phyloP scores from a whole-genome alignment of 768 basidiomycete species.

The Panellus pusillus region DNA sequence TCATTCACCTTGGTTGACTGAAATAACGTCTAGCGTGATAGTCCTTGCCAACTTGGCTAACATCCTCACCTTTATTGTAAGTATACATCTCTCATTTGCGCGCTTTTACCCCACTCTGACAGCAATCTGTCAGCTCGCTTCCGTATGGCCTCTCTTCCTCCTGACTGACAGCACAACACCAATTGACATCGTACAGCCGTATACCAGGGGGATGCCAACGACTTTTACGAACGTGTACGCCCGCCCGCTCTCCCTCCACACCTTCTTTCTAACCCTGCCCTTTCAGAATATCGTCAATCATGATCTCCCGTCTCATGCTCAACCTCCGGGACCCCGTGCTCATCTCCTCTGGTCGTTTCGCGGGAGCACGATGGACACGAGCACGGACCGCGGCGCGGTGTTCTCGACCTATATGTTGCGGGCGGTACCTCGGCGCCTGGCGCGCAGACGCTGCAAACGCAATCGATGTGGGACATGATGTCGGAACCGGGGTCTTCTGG shows the following conservation, averaged over 20 bases:
- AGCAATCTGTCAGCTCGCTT: conserved; percentile 1
- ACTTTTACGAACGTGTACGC: conserved; percentile 17
- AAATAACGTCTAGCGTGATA: conserved; percentile 6
- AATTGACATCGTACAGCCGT: not conserved
- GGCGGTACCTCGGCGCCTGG: too few relatives aligned
- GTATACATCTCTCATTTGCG: not conserved
- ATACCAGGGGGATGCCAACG: conserved; percentile 10
- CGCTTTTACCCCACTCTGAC: not conserved
- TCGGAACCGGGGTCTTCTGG: too few relatives aligned
- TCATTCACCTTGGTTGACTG: not conserved
- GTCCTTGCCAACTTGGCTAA: conserved; percentile 10
- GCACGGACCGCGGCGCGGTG: not conserved
- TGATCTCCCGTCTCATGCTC: conserved; percentile 14
- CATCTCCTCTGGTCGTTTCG: not conserved
- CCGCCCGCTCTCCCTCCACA: not conserved
- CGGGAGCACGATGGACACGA: not conserved
- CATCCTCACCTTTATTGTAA: conserved; percentile 17
- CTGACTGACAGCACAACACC: not conserved
- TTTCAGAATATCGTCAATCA: conserved; percentile 1
- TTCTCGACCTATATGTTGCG: not conserved
- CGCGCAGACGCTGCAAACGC: too few relatives aligned
- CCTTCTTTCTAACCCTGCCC: not conserved
- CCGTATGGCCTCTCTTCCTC: not conserved
- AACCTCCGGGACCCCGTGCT: conserved; percentile 12
- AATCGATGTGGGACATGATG: too few relatives aligned